phyloP scores from a whole-genome alignment of 2,329 filamentous ascomycete genomes.

The Triangularia verruculosa region DNA sequence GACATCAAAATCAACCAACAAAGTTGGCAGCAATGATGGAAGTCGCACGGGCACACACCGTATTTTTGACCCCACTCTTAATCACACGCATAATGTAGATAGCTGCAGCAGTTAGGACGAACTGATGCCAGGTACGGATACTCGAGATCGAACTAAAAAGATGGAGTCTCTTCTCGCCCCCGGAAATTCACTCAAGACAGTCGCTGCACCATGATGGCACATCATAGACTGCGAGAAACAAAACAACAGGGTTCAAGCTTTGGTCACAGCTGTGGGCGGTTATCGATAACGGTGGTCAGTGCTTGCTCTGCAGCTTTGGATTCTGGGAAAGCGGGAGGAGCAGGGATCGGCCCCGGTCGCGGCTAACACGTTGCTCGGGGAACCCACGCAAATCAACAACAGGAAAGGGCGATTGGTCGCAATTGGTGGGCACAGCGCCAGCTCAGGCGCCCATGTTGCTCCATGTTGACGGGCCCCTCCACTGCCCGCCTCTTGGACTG shows the following conservation, averaged over 20 bases:
- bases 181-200: background rate
- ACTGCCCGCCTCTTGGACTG: background rate
- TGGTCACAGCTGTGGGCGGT: background rate
- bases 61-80: background rate
- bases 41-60: no score
- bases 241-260: background rate
- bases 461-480: background rate
- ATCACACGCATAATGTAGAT: background rate
- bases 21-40: background rate
- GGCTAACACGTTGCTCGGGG: background rate
- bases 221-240: background rate
- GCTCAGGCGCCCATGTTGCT: background rate
- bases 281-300: conserved; percentile 2
- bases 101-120: background rate
- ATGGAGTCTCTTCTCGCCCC: background rate
- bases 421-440: background rate
- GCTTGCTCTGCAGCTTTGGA: background rate
- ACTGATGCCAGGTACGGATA: background rate
- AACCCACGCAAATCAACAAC: conserved; percentile 3
- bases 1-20: background rate
- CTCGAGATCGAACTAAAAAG: background rate
- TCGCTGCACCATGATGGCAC: background rate
- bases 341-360: background rate
- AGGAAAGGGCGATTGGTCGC: background rate
- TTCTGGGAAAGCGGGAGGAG: background rate